Evolutionary conservation across 2,329 filamentous ascomycete genomes (phyloP), one percentile per base, ranked within the genome.

Genomic region (Podosphaera fusca): DNA sequence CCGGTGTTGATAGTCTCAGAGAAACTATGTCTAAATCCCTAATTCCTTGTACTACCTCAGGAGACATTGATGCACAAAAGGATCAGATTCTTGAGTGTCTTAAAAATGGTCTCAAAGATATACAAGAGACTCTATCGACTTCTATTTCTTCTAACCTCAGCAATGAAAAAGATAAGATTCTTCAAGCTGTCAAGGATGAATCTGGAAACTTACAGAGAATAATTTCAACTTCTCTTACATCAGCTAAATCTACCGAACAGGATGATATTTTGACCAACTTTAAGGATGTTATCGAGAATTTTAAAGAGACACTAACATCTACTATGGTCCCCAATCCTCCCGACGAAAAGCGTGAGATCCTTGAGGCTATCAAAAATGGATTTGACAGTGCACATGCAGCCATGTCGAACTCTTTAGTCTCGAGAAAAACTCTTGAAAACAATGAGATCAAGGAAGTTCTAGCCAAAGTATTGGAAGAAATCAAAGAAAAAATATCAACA

Each of bases 281-380:
- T 10, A 50, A 50, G 31, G 47, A 50, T 9, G 21, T 50, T 9
- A 50, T 50, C 14, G 47, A 50, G 2, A 50, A 34, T 79, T 79
- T 0, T 75, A 81, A 33, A 79, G 81, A 63, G 75, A 79, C 10
- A 88, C 90, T 67, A 79, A 90, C 63, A 90, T 87, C 62, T 83
- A 87, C 29, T 80, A 85, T 2, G 83, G 85, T 60, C 86, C 81
- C 63, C 86, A 85, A 45, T 78, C 82, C 58, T 8, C 21, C 21
- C n/a, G 12, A 34, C 12, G 87, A 92, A 66, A 90, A 87, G 0
- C 88, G 95, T 67, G 87, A 94, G 67, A 81, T 94, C 10, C 74
- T 95, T 3, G 86, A 92, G 67, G 86, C 87, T 0, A 82, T 94
- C 47, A 90, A 87, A 63, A 87, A 94, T 65, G 89, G 88, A 0